A percentile compares a stretch with the other conserved stretches of the same genome.
phyloP scores from a whole-genome alignment of 1,139 yeast genomes.

The Candida smagusa region DNA sequence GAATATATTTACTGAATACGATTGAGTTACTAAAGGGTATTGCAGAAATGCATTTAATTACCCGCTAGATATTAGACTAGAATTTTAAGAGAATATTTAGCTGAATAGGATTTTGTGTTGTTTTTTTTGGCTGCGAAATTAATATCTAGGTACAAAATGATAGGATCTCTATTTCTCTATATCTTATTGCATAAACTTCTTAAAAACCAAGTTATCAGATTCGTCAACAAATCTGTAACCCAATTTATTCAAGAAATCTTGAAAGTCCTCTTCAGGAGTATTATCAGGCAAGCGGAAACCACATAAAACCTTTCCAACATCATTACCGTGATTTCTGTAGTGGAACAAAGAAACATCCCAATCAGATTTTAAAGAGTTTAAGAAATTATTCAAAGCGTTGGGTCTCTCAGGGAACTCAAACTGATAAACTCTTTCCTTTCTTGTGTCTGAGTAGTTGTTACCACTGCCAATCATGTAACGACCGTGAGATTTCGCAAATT shows the following conservation, averaged over 20 bases:
- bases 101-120: conserved; percentile 3
- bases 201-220: conserved; percentile 78
- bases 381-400: conserved; percentile 82
- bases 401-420: conserved; percentile 98
- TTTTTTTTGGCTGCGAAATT: background rate
- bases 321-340: conserved; percentile 95
- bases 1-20: no score
- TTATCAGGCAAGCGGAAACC: conserved; percentile 82
- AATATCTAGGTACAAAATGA: background rate
- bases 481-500: conserved; percentile 93
- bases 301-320: conserved; percentile 86
- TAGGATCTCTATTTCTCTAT: background rate
- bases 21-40: no score
- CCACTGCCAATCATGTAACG: conserved; percentile 95
- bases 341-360: conserved; percentile 96
- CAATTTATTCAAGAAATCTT: conserved; percentile 62
- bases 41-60: no score
- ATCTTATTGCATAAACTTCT: conserved; percentile 53
- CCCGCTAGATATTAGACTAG: no score
- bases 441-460: conserved; percentile 36
- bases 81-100: no score
- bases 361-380: conserved; percentile 63
- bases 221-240: conserved; percentile 82
- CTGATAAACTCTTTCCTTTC: conserved; percentile 71
- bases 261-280: conserved; percentile 60